Percentiles rank a stretch among this genome's conserved stretches.
These are phyloP conservation scores for Allium sativum DNA, from an alignment of 106 monocot genomes.

Conservation along the genomic window DNA sequence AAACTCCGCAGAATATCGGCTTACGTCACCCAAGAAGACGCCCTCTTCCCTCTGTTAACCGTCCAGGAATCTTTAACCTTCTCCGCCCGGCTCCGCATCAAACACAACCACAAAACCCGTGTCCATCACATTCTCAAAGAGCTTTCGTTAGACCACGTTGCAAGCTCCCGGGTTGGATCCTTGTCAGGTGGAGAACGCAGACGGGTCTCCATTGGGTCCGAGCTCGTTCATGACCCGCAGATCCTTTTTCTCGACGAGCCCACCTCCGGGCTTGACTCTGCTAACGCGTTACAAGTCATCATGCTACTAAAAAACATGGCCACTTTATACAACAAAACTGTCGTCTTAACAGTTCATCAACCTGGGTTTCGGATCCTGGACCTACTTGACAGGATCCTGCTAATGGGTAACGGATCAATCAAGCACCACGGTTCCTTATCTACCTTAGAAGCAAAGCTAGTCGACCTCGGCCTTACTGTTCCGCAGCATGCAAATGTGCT, in stretches of 20 bases:
- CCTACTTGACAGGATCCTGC: slow-evolving; percentile 47
- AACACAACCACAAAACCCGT: slow-evolving; percentile 11
- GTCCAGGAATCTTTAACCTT: slow-evolving; percentile 74
- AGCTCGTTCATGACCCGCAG: slow-evolving; percentile 78
- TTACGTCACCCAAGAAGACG: slow-evolving; percentile 80
- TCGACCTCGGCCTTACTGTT: slow-evolving; percentile 45
- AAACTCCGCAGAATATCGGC: slow-evolving; percentile 60
- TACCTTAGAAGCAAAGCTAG: slow-evolving; percentile 29
- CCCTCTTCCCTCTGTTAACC: slow-evolving; percentile 76
- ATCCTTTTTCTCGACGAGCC: slow-evolving; percentile 90
- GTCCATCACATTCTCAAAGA: slow-evolving; percentile 39
- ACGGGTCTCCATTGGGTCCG: slow-evolving; percentile 80
- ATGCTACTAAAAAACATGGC: slow-evolving; percentile 63
- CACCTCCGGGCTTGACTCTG: slow-evolving; percentile 85
- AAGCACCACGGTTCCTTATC: slow-evolving; percentile 50
- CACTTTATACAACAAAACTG: slow-evolving; percentile 37
- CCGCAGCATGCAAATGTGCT: slow-evolving; percentile 76
- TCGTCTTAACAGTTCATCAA: slow-evolving; percentile 79
- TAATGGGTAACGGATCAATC: slow-evolving; percentile 50
- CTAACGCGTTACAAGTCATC: slow-evolving; percentile 53
- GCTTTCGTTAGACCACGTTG: slow-evolving; percentile 49
- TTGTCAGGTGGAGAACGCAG: slow-evolving; percentile 88
- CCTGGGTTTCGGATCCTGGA: slow-evolving; percentile 83
- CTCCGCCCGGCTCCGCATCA: slow-evolving; percentile 47
- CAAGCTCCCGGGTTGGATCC: slow-evolving; percentile 29